Percentiles rank a stretch among this genome's conserved stretches.
Evolutionary conservation across 345 rosid genomes (phyloP).

Genomic region (Eutrema japonicum): DNA sequence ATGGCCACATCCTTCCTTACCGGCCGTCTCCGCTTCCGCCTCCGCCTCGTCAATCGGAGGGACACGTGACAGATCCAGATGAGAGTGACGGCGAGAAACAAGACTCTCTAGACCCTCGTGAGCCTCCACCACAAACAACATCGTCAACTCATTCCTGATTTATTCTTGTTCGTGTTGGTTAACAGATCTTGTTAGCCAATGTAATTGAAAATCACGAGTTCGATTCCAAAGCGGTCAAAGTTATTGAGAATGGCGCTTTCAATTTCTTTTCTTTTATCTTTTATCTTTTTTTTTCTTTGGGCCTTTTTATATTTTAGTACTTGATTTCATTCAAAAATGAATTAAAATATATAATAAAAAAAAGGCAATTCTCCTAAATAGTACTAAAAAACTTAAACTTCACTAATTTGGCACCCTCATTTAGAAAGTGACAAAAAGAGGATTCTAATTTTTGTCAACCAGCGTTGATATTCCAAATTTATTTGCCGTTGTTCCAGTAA

Average conservation of each 20-base stretch:
- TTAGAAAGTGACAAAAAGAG: no score
- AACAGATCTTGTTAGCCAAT: slow-evolving; percentile 4
- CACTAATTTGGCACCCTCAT: no score
- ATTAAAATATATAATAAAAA: no score
- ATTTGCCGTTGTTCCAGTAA: no score
- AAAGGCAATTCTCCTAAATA: no score
- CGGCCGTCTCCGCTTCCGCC: slow-evolving; percentile 22
- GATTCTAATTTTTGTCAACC: no score
- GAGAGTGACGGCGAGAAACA: slow-evolving; percentile 46
- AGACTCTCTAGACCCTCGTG: slow-evolving; percentile 36
- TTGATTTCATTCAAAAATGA: not conserved
- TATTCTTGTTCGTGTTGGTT: not conserved
- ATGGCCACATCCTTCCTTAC: slow-evolving; percentile 57
- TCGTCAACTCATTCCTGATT: slow-evolving; percentile 22
- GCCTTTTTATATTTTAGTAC: slow-evolving; percentile 11
- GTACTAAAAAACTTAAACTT: no score
- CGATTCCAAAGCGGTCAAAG: slow-evolving; percentile 13
- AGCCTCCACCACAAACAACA: slow-evolving; percentile 28
- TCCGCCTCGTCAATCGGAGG: slow-evolving; percentile 33
- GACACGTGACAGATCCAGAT: slow-evolving; percentile 37
- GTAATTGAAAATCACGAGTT: slow-evolving; percentile 15
- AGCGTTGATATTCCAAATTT: no score
- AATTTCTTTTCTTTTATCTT: not conserved
- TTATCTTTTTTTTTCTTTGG: not conserved
- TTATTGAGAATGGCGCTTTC: slow-evolving; percentile 7